Evolutionary conservation across 2,329 filamentous ascomycete genomes (phyloP).

Genomic region (Alternaria alternata): DNA sequence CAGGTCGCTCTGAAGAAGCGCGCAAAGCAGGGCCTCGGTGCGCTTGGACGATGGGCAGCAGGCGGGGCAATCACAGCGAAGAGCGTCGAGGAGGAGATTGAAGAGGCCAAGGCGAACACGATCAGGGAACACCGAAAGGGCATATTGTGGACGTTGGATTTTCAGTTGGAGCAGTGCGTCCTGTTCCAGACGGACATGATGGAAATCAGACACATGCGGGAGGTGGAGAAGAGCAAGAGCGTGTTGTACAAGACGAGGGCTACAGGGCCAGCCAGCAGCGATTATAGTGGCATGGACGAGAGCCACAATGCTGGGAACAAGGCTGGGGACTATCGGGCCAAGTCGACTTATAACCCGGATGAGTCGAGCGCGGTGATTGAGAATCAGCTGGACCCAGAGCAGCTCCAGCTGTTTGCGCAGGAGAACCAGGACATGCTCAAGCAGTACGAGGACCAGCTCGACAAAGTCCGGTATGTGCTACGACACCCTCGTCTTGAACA

Average conservation of each 20-base stretch:
- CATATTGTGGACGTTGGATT: conserved; percentile 82
- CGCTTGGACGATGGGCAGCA: conserved; percentile 72
- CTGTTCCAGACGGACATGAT: conserved; percentile 89
- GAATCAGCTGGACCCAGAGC: conserved; percentile 77
- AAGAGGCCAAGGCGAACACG: conserved; percentile 74
- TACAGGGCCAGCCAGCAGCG: conserved; percentile 33
- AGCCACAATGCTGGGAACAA: conserved; percentile 13
- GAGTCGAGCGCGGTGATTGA: conserved; percentile 51
- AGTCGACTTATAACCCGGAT: conserved; percentile 33
- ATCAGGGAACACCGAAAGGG: conserved; percentile 78
- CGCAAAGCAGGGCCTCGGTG: conserved; percentile 68
- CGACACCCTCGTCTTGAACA: not conserved
- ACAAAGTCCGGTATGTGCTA: conserved; percentile 83
- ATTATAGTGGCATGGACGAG: conserved; percentile 33
- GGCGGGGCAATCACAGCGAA: conserved; percentile 61
- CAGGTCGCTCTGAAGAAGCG: conserved; percentile 76
- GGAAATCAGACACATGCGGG: conserved; percentile 82
- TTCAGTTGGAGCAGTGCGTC: conserved; percentile 77
- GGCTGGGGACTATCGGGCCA: conserved; percentile 38
- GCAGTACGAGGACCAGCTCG: conserved; percentile 91
- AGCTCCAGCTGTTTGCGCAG: conserved; percentile 90
- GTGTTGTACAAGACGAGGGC: conserved; percentile 74
- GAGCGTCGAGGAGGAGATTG: conserved; percentile 71
- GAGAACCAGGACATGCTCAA: conserved; percentile 93
- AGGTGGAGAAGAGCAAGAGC: conserved; percentile 89